Evolutionary conservation across 352 stramenopile species (phyloP).

Genomic region (Phytopythium vexans): DNA sequence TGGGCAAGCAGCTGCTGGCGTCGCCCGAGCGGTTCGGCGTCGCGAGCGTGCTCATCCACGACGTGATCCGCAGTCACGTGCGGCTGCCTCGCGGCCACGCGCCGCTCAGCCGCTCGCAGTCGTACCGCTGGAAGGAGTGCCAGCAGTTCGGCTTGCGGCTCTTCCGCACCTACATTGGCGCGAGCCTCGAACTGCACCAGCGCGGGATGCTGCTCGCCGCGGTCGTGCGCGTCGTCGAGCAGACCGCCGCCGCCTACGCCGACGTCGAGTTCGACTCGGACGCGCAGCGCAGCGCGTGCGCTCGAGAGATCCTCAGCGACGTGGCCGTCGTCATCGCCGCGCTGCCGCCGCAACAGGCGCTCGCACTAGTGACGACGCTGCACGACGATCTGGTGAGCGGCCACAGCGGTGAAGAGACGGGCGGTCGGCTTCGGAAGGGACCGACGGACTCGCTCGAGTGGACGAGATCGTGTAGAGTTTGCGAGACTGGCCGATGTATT

Average conservation of each 20-base stretch:
- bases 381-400: conserved; percentile 42
- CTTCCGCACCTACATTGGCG: conserved; percentile 81
- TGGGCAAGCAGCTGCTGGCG: conserved; percentile 65
- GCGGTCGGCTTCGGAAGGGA: neutral
- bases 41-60: conserved; percentile 70
- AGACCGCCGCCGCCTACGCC: conserved; percentile 49
- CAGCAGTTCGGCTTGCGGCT: conserved; percentile 58
- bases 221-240: conserved; percentile 59
- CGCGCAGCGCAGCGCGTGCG: conserved; percentile 47
- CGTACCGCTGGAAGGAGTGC: conserved; percentile 67
- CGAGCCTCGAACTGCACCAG: conserved; percentile 50
- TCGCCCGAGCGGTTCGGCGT: conserved; percentile 51
- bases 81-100: conserved; percentile 1
- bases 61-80: conserved; percentile 74
- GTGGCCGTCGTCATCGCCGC: conserved; percentile 50
- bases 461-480: conserved; percentile 17
- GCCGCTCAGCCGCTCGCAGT: conserved; percentile 15
- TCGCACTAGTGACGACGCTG: conserved; percentile 43
- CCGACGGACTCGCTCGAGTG: conserved; percentile 2
- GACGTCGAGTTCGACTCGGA: conserved; percentile 64
- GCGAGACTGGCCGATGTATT: neutral
- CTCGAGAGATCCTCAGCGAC: conserved; percentile 59
- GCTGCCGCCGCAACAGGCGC: conserved; percentile 50
- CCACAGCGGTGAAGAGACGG: conserved; percentile 19
- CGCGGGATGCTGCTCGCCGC: conserved; percentile 47